Evolutionary conservation across 345 rosid genomes (phyloP).

Genomic region (Boechera stricta): DNA sequence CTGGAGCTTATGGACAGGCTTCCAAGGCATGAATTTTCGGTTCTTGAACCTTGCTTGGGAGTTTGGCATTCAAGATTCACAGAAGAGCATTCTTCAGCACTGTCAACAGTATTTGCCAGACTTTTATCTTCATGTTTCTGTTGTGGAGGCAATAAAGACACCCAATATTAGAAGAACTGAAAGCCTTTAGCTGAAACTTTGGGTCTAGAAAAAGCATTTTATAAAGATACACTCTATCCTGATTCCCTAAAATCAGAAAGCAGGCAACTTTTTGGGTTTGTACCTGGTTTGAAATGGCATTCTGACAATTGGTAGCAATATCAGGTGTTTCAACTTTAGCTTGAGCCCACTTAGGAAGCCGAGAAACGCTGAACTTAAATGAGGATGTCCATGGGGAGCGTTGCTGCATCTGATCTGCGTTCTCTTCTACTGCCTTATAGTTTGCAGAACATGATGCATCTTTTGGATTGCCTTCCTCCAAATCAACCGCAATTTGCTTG

Average conservation of each 20-base stretch:
- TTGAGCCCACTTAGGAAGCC: conserved; percentile 93
- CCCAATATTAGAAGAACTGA: conserved; percentile 15
- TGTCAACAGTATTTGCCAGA: conserved; percentile 40
- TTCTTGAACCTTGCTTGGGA: conserved; percentile 47
- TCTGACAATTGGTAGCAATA: conserved; percentile 44
- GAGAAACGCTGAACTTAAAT: conserved; percentile 76
- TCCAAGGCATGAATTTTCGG: conserved; percentile 47
- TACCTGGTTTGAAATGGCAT: conserved; percentile 61
- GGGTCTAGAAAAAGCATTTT: not conserved
- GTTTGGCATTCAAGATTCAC: conserved; percentile 53
- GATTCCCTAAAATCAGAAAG: conserved; percentile 18
- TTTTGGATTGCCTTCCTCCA: conserved; percentile 51
- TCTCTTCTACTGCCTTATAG: conserved; percentile 41
- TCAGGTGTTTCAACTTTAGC: conserved; percentile 53
- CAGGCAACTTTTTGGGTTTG: conserved; percentile 28
- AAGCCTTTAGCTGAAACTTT: not conserved
- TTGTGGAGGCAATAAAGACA: conserved; percentile 30
- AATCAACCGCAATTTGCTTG: conserved; percentile 44
- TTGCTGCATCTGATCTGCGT: conserved; percentile 39
- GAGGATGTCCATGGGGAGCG: conserved; percentile 57
- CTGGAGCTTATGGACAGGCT: conserved; percentile 49
- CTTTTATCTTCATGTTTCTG: conserved; percentile 45
- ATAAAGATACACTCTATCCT: not conserved
- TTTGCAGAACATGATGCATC: conserved; percentile 40
- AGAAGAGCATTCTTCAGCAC: conserved; percentile 41